Evolutionary conservation across 129 eudicot species (phyloP), one percentile per base, ranked within the genome.

Genomic region (Chrysanthemum lavandulifolium): DNA sequence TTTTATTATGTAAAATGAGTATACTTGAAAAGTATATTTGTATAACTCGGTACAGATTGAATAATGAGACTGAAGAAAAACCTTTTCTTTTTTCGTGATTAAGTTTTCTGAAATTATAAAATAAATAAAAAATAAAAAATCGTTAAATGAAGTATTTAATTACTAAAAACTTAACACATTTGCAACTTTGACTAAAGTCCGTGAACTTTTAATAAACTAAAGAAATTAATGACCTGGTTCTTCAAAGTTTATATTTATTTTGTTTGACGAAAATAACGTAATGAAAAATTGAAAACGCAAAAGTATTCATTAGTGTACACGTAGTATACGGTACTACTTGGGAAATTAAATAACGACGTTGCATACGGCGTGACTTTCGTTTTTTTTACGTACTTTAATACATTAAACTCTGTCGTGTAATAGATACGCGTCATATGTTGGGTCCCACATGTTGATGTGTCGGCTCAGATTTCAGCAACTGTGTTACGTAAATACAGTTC

Each of bases 291-390:
- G 18, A 7, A 40, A 40, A 40, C 47, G 10, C 47, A 36, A 36
- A 36, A 36, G 43, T 36, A 36, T 36, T 60, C 12, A 10, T 13
- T 4, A 2, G 56, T 10, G 5, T 3, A 55, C 51, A 25, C 23
- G 18, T 55, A 13, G 36, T 31, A 31, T 31, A 31, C 6, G 33
- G 33, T 29, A 29, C 33, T 29, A 3, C 2, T 73, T 29, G 78
- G 78, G 79, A 74, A 49, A 45, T 36, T 19, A 25, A 72, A 67
- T 71, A 48, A 27, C 16, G 11, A 53, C 67, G 73, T 71, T 43
- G 59, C 77, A 71, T 71, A 25, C 78, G 78, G 8, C 78, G 82
- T 72, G 82, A 78, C 52, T 73, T 72, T 16, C 45, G 78, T 5
- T 27, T 10, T 1, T 4, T 45, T 13, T 5, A 65, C 68, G 73